Conservation (phyloP, 108 stramenopile species). For the Skeletonema grethae region DNA sequence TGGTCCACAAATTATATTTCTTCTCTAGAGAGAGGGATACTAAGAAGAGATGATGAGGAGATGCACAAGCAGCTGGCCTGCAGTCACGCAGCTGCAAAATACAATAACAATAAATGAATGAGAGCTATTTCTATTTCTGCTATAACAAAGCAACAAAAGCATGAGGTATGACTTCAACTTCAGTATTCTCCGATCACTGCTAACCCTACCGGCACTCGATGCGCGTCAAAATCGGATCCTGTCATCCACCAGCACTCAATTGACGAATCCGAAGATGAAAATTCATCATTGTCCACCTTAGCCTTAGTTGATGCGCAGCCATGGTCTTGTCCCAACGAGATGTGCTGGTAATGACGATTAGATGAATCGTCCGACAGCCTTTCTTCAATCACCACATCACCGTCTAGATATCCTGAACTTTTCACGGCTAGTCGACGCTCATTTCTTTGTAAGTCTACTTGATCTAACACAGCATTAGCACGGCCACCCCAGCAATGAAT, state of each 20-base stretch:
- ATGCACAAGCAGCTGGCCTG: too few species aligned
- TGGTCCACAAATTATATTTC: too few species aligned
- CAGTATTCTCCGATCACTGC: too few species aligned
- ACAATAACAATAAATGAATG: too few species aligned
- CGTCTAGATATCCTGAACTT: not conserved
- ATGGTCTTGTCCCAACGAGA: conserved; percentile 42
- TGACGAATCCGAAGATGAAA: conserved; percentile 2
- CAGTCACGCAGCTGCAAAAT: too few species aligned
- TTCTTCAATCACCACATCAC: not conserved
- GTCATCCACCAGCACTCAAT: conserved; percentile 44
- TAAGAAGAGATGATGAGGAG: too few species aligned
- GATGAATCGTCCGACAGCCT: not conserved
- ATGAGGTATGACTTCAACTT: too few species aligned
- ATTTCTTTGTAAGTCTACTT: conserved; percentile 4
- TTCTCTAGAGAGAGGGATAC: too few species aligned
- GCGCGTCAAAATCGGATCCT: conserved; percentile 40
- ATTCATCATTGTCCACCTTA: conserved; percentile 2
- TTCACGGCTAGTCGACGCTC: not conserved
- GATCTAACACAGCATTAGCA: conserved; percentile 32
- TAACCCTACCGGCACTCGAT: conserved; percentile 27
- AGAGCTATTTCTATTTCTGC: too few species aligned
- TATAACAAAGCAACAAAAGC: too few species aligned
- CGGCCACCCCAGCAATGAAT: conserved; percentile 43
- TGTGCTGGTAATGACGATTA: conserved; percentile 10
- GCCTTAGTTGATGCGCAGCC: conserved; percentile 16